Percentiles rank a stretch among this genome's conserved stretches.
Conservation (phyloP, 371 early-diverging fungal genomes). For the Syncephalastrum sp. region DNA sequence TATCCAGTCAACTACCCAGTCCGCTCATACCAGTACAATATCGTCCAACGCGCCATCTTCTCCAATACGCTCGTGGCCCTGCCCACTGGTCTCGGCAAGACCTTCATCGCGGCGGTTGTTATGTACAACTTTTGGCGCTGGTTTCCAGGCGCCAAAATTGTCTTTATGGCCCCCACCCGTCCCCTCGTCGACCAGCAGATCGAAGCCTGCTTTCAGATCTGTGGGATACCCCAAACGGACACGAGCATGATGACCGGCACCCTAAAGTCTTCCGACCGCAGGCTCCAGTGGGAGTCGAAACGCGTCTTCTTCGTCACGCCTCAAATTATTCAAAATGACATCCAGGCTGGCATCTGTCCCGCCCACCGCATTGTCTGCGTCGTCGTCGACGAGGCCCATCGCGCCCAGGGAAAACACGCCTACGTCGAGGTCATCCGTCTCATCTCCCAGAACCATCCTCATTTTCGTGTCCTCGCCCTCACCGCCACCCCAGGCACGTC, state of each 20-base stretch:
- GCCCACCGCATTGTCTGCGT: constrained; percentile 62
- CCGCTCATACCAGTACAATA: constrained; percentile 89
- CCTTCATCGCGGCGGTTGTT: constrained; percentile 94
- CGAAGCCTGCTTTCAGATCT: constrained; percentile 76
- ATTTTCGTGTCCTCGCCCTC: constrained; percentile 84
- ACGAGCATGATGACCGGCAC: constrained; percentile 79
- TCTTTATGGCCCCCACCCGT: constrained; percentile 93
- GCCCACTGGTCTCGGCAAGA: constrained; percentile 93
- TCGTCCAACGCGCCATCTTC: constrained; percentile 76
- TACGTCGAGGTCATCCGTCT: constrained; percentile 71
- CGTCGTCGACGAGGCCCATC: constrained; percentile 94
- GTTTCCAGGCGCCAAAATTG: constrained; percentile 87
- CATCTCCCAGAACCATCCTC: constrained; percentile 46
- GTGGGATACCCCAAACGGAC: constrained; percentile 67
- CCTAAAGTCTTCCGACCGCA: constrained; percentile 54
- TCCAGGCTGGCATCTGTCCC: constrained; percentile 57
- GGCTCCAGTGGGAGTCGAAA: constrained; percentile 50
- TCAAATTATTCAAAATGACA: constrained; percentile 86
- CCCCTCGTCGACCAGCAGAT: constrained; percentile 94
- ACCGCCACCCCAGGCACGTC: constrained; percentile 90
- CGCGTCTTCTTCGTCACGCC: constrained; percentile 91
- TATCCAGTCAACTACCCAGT: constrained; percentile 79
- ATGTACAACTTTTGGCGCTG: constrained; percentile 94
- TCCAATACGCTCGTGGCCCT: constrained; percentile 89
- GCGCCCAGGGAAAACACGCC: constrained; percentile 84